Conservation (phyloP, 2,329 filamentous ascomycete species). For the Cytospora paraplurivora region DNA sequence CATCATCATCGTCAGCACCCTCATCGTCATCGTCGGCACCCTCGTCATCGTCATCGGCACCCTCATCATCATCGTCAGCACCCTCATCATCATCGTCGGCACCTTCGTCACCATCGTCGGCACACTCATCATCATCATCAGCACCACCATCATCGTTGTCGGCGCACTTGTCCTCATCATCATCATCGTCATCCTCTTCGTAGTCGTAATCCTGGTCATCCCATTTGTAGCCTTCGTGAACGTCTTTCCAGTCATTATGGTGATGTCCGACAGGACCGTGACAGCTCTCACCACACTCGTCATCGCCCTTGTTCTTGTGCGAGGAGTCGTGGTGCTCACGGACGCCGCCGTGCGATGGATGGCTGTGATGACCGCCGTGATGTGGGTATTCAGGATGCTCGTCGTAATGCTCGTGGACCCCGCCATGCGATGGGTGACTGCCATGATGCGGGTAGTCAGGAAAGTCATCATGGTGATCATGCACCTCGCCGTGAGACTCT, state of each 20-base stretch:
- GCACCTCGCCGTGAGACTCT: not conserved
- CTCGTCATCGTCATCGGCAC: not conserved
- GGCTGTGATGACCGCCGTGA: not conserved
- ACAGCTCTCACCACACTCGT: not conserved
- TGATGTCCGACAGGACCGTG: not conserved
- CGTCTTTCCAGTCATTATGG: not conserved
- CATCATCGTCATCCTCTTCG: conserved; percentile 4
- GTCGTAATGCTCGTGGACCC: not conserved
- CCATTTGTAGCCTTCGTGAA: not conserved
- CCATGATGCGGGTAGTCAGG: not conserved
- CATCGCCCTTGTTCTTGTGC: too few relatives aligned
- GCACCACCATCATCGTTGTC: not conserved
- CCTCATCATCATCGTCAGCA: not conserved
- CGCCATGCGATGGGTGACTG: not conserved
- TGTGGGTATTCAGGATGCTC: not conserved
- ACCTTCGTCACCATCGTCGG: not conserved
- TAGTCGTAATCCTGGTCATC: not conserved
- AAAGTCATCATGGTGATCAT: not conserved
- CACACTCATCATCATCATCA: not conserved
- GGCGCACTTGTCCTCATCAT: not conserved
- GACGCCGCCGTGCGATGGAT: not conserved
- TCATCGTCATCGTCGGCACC: not conserved
- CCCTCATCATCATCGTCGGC: not conserved
- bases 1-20: not conserved
- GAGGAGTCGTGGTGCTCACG: not conserved